Percentiles rank a stretch among this genome's conserved stretches.
These are phyloP conservation scores for Hamigera avellanea DNA, from an alignment of 495 filamentous ascomycete species.

Conservation along the genomic window DNA sequence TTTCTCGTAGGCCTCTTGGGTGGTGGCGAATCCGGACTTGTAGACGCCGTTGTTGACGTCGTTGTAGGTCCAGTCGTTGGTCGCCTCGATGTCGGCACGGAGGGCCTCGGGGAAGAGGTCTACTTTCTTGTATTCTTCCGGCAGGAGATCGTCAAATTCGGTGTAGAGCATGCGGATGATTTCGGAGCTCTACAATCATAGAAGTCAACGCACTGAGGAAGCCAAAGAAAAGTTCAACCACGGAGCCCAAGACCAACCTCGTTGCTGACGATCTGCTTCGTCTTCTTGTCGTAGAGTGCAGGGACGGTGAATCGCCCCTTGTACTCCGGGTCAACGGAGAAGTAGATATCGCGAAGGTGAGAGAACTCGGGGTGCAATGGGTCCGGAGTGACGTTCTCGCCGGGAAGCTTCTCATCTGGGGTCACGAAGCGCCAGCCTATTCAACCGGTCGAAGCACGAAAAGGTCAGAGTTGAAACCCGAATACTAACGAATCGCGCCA, in stretches of 20 bases:
- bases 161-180: conserved; percentile 61
- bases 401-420: conserved; percentile 47
- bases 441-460: too few relatives aligned
- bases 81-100: conserved; percentile 52
- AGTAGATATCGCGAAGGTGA: conserved; percentile 50
- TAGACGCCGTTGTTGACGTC: conserved; percentile 85
- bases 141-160: conserved; percentile 62
- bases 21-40: conserved; percentile 60
- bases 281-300: conserved; percentile 52
- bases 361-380: conserved; percentile 40
- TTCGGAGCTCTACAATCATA: conserved; percentile 28
- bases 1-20: conserved; percentile 67
- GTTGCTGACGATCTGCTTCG: conserved; percentile 43
- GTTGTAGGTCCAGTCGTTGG: conserved; percentile 76
- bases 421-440: conserved; percentile 74
- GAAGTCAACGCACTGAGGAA: neutral
- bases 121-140: conserved; percentile 40
- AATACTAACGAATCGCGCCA: too few relatives aligned
- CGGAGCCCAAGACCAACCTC: conserved; percentile 23
- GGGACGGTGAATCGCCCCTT: conserved; percentile 51
- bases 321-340: conserved; percentile 48
- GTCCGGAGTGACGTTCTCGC: conserved; percentile 41
- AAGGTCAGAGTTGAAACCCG: too few relatives aligned
- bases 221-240: too few relatives aligned
- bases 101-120: conserved; percentile 54